Evolutionary conservation across 768 basidiomycete genomes (phyloP), one percentile per base, ranked within the genome.

Genomic region (Xanthoconium purpureum): DNA sequence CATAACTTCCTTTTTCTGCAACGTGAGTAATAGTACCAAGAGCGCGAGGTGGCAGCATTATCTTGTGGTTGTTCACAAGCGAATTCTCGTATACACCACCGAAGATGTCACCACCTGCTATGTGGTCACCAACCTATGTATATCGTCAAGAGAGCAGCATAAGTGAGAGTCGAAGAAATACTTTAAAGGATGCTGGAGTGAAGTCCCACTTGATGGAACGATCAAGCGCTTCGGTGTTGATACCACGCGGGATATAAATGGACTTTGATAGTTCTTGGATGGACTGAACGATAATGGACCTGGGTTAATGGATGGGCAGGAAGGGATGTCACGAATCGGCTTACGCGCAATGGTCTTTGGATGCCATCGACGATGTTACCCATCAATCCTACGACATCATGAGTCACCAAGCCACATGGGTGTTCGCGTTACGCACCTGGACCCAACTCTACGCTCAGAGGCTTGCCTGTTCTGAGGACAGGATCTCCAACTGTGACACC

Each of bases 191-290:
- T 11, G 82, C 75, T 10, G 94, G 95, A 50, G 83, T 89, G 72
- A 98, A 99, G 71, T 99, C 97, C 97, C 97, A 99, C 71, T 91
- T 79, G 59, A 94, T 73, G 18, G 79, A 79, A 48, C 97, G 86
- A 71, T 94, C 91, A 29, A 99, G 83, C 28, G 95, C 91, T 61
- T 95, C 86, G 35, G 97, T 98, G 75, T 98, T 98, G 74, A 99
- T 98, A 54, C 97, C 97, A 66, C 94, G 89, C 61, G 97, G 97
- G 59, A 99, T 98, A 75, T 99, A 99, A 67, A 99, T 99, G n/a
- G 94, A 97, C 66, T 98, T 89, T 44, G 97, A 98, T 40, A 91
- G 81, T 68, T 97, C 92, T 84, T 94, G 94, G 63, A 99, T 99
- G 36, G 89, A 85, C 87, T 83, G 68, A 50, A 53, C 53, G 63